A percentile compares a stretch with the other conserved stretches of the same genome.
Evolutionary conservation across 495 filamentous ascomycete genomes (phyloP).

Genomic region (Neurospora tetraspora): DNA sequence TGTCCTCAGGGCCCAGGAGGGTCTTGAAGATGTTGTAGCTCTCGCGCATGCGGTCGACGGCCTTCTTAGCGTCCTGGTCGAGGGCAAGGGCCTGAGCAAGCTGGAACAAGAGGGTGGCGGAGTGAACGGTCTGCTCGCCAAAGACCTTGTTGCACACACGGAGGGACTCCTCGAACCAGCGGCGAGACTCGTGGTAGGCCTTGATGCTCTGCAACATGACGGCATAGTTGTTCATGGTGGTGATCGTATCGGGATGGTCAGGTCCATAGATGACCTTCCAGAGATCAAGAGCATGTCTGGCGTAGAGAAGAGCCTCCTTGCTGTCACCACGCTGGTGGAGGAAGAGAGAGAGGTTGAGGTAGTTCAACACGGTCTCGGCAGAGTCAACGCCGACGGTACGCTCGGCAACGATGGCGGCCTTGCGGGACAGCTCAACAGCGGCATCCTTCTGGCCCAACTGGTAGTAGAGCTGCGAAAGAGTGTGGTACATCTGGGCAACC

Average conservation of each 20-base stretch:
- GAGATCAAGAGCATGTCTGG: conserved; percentile 85
- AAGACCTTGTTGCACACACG: conserved; percentile 78
- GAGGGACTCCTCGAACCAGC: conserved; percentile 94
- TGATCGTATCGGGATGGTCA: conserved; percentile 94
- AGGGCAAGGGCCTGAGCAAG: conserved; percentile 88
- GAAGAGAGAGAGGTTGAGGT: conserved; percentile 93
- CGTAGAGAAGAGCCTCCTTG: conserved; percentile 67
- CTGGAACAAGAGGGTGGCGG: conserved; percentile 95
- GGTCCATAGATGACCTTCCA: conserved; percentile 96
- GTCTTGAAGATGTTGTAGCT: conserved; percentile 88
- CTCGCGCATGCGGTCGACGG: conserved; percentile 86
- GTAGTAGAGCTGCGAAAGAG: conserved; percentile 89
- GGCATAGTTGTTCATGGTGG: conserved; percentile 95
- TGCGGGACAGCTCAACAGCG: conserved; percentile 89
- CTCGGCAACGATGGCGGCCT: conserved; percentile 93
- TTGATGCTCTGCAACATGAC: conserved; percentile 96
- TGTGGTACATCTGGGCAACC: conserved; percentile 90
- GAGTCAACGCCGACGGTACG: conserved; percentile 91
- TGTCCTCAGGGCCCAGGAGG: conserved; percentile 75
- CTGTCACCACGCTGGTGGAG: conserved; percentile 87
- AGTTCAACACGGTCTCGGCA: conserved; percentile 83
- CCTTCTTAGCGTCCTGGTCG: conserved; percentile 82
- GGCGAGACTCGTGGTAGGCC: conserved; percentile 80
- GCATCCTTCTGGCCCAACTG: conserved; percentile 91
- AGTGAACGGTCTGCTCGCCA: conserved; percentile 78